Conservation (phyloP, 805 yeast species). For the Ascoidea asiatica region DNA sequence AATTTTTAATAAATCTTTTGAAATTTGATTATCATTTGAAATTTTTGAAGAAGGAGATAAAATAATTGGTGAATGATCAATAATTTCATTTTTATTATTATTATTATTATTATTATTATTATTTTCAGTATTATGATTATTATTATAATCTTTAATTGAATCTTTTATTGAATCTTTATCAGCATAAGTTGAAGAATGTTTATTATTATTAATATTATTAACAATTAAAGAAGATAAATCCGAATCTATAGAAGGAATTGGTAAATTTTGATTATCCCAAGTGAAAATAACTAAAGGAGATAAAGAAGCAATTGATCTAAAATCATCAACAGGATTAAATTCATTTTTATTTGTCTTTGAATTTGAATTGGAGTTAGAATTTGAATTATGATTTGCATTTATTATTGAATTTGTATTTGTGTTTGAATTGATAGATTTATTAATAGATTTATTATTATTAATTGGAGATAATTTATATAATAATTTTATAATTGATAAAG, state of each 20-base stretch:
- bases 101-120: background rate
- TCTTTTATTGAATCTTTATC: background rate
- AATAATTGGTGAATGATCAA: background rate
- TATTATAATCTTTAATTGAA: background rate
- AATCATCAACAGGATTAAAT: constrained; percentile 8
- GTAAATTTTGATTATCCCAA: constrained; percentile 6
- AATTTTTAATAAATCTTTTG: constrained; percentile 6
- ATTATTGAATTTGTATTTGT: background rate
- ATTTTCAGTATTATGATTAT: background rate
- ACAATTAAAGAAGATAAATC: background rate
- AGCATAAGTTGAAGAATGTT: background rate
- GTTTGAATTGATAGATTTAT: background rate
- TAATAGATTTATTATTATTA: background rate
- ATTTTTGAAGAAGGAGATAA: background rate
- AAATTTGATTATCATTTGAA: background rate
- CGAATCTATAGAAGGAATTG: constrained; percentile 2
- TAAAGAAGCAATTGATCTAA: constrained; percentile 9
- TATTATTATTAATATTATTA: too few relatives aligned
- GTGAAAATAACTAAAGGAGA: constrained; percentile 9
- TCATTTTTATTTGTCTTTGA: background rate
- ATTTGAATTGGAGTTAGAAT: background rate
- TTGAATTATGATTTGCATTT: background rate
- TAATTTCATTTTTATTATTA: too few relatives aligned
- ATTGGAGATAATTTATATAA: background rate
- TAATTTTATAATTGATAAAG: background rate